Evolutionary conservation across 176 grass and related monocot genomes (phyloP).

Genomic region (Avena insularis): DNA sequence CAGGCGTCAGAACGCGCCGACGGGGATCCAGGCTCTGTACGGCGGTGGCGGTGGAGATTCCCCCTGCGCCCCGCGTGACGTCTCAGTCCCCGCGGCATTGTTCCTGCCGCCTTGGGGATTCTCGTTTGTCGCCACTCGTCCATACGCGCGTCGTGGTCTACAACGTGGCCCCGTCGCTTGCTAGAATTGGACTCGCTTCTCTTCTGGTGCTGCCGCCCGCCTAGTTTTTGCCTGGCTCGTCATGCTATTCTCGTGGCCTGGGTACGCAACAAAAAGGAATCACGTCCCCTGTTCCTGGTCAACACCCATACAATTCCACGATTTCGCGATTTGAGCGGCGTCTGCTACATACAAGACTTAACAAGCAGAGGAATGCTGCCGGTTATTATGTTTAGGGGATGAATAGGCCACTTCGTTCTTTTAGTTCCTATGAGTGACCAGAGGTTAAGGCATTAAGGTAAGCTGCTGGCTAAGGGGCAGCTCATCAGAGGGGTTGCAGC

Average conservation of each 20-base stretch:
- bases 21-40: background rate
- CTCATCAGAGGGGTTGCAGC: background rate
- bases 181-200: background rate
- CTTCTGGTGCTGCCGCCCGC: background rate
- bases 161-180: background rate
- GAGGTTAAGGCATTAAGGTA: background rate
- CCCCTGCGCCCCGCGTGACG: background rate
- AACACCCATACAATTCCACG: too few species aligned
- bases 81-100: conserved; percentile 9
- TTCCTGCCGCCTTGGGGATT: conserved; percentile 23
- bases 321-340: too few species aligned
- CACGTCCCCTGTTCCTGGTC: background rate
- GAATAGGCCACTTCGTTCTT: background rate
- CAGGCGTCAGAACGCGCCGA: background rate
- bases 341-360: background rate
- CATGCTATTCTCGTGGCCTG: background rate
- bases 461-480: background rate
- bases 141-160: conserved; percentile 12
- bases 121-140: conserved; percentile 34
- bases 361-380: background rate
- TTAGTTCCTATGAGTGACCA: background rate
- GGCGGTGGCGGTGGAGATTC: conserved; percentile 30
- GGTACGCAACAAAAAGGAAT: background rate
- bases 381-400: conserved; percentile 5
- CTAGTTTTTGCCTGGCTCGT: background rate